These are phyloP conservation scores for Juncus effusus DNA, from an alignment of 176 grass and related monocot species.

Conservation along the genomic window DNA sequence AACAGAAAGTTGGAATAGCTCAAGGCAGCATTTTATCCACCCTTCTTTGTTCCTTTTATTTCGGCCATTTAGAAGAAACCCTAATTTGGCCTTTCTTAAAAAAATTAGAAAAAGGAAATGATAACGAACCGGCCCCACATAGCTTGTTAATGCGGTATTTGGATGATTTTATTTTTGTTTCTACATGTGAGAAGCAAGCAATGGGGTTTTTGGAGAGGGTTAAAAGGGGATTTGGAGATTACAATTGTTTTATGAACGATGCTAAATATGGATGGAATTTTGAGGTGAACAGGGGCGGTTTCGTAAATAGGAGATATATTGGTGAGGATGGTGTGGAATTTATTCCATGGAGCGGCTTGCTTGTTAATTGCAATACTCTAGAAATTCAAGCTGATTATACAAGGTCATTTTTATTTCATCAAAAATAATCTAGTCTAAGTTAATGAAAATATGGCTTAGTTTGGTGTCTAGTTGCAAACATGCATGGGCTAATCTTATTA, in stretches of 20 bases:
- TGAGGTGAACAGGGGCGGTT: conserved; percentile 31
- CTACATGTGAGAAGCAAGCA: conserved; percentile 67
- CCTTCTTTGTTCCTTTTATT: conserved; percentile 83
- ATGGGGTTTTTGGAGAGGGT: conserved; percentile 55
- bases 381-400: conserved; percentile 99
- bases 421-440: not conserved
- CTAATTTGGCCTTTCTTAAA: conserved; percentile 41
- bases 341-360: conserved; percentile 95
- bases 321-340: conserved; percentile 68
- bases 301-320: conserved; percentile 49
- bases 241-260: conserved; percentile 82
- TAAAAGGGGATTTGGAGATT: conserved; percentile 61
- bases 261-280: conserved; percentile 81
- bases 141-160: conserved; percentile 68
- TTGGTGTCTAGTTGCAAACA: not conserved
- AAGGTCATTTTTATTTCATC: conserved; percentile 37
- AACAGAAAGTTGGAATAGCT: conserved; percentile 73
- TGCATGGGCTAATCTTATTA: conserved; percentile 14
- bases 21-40: conserved; percentile 74
- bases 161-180: conserved; percentile 90
- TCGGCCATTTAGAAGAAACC: conserved; percentile 71
- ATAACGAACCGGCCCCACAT: conserved; percentile 21
- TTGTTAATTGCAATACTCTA: conserved; percentile 76
- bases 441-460: not conserved
- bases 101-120: conserved; percentile 28